Percentiles rank a stretch among this genome's conserved stretches.
Conservation (phyloP, 805 yeast genomes). For the Nadsonia fulvescens region DNA sequence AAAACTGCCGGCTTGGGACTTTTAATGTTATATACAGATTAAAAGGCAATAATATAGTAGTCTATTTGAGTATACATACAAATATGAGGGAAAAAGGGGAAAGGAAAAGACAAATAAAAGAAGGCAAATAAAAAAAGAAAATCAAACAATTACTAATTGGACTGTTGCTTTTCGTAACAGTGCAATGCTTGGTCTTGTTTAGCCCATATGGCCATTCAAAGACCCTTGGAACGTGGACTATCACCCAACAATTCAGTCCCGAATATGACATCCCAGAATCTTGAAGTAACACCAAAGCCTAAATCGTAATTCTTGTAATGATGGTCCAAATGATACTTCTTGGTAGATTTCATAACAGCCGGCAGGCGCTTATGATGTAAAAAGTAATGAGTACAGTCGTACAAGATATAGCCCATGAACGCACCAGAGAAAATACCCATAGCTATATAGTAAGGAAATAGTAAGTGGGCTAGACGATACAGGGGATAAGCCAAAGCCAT, state of each 20-base stretch:
- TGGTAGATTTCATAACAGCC: conserved; percentile 50
- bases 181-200: too few species aligned
- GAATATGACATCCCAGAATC: conserved; percentile 87
- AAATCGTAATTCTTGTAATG: conserved; percentile 93
- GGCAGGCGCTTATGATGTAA: conserved; percentile 84
- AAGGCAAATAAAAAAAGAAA: too few species aligned
- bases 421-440: conserved; percentile 94
- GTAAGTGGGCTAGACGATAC: conserved; percentile 52
- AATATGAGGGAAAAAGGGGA: too few species aligned
- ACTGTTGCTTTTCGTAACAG: too few species aligned
- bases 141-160: too few species aligned
- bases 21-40: too few species aligned
- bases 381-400: conserved; percentile 88
- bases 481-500: conserved; percentile 59
- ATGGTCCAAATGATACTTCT: conserved; percentile 88
- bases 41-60: too few species aligned
- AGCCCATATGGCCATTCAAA: too few species aligned
- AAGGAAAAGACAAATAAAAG: too few species aligned
- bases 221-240: conserved; percentile 4
- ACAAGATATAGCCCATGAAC: conserved; percentile 76
- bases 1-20: too few species aligned
- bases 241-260: conserved; percentile 48
- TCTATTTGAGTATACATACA: too few species aligned
- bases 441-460: conserved; percentile 71
- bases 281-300: conserved; percentile 91